A percentile compares a stretch with the other conserved stretches of the same genome.
These are phyloP conservation scores for Pythium graminicola DNA, from an alignment of 352 stramenopile genomes.

Conservation along the genomic window DNA sequence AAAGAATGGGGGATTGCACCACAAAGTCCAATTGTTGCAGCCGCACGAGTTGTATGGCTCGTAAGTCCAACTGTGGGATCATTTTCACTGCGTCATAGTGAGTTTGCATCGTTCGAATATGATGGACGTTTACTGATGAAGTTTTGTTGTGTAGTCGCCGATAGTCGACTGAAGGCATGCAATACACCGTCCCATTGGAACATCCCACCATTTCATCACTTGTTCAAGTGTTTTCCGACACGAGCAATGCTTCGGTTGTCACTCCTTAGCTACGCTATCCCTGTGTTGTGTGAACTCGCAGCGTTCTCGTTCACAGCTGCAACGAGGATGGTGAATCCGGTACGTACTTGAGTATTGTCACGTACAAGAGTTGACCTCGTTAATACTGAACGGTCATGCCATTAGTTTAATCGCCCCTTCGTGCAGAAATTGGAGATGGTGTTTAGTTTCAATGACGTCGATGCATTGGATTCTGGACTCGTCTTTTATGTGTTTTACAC, in stretches of 20 bases:
- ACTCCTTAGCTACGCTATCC: conserved; percentile 76
- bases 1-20: conserved; percentile 66
- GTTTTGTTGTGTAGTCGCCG: conserved; percentile 38
- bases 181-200: conserved; percentile 82
- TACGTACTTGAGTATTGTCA: conserved; percentile 27
- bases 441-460: conserved; percentile 85
- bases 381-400: background rate
- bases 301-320: conserved; percentile 82
- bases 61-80: conserved; percentile 63
- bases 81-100: conserved; percentile 70
- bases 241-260: conserved; percentile 69
- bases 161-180: conserved; percentile 59
- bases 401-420: conserved; percentile 78
- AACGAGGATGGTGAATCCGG: conserved; percentile 83
- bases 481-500: conserved; percentile 89
- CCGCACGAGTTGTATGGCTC: conserved; percentile 59
- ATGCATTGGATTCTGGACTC: conserved; percentile 75
- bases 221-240: conserved; percentile 79
- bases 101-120: background rate
- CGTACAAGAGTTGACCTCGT: background rate
- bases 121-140: background rate
- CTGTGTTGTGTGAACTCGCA: conserved; percentile 72
- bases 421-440: conserved; percentile 82
- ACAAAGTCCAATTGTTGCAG: conserved; percentile 47
- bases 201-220: conserved; percentile 68